Evolutionary conservation across 257 asterid species (phyloP).

Genomic region (Rhazya stricta): DNA sequence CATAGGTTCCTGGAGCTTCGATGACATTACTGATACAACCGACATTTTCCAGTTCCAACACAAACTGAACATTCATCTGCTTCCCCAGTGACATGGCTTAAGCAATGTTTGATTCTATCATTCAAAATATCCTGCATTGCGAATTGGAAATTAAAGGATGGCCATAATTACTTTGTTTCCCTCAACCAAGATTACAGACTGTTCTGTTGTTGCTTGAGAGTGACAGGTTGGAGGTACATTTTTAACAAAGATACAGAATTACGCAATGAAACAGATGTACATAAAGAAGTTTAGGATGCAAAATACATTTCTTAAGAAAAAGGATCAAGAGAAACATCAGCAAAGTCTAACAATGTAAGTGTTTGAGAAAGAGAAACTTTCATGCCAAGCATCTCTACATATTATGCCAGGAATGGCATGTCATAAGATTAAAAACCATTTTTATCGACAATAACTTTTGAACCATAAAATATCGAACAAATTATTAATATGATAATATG

Average conservation of each 20-base stretch:
- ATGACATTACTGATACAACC: constrained; percentile 31
- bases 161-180: not conserved
- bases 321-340: not conserved
- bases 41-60: constrained; percentile 88
- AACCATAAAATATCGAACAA: not conserved
- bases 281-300: not conserved
- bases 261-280: not conserved
- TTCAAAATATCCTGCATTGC: constrained; percentile 74
- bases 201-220: not conserved
- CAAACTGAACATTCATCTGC: constrained; percentile 87
- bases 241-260: not conserved
- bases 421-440: not conserved
- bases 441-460: not conserved
- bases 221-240: not conserved
- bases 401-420: not conserved
- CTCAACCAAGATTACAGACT: not conserved
- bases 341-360: not conserved
- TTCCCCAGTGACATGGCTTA: constrained; percentile 79
- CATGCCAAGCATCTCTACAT: not conserved
- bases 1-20: not conserved
- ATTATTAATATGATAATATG: not conserved
- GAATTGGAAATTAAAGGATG: constrained; percentile 5
- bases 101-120: constrained; percentile 78
- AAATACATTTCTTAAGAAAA: not conserved
- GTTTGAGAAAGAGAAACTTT: not conserved